phyloP scores from a whole-genome alignment of 345 rosid species.

The Eucalyptus regnans region DNA sequence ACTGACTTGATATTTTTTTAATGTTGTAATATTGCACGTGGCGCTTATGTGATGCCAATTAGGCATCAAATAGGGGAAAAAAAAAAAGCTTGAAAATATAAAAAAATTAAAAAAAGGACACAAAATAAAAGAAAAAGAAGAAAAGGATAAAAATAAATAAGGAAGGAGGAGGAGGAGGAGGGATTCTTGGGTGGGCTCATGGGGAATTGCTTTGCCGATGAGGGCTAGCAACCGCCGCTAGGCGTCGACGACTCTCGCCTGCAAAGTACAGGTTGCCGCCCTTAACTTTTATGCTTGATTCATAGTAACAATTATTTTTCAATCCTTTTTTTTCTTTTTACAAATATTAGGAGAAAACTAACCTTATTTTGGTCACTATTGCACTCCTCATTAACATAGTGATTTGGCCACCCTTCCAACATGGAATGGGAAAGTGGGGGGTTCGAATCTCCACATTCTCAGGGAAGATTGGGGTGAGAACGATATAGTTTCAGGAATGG shows the following conservation, averaged over 20 bases:
- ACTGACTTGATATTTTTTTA: not conserved
- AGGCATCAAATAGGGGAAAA: not conserved
- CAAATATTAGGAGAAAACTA: not conserved
- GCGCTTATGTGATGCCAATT: not conserved
- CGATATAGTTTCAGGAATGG: too few relatives aligned
- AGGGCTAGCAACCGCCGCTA: not conserved
- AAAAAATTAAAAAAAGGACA: not conserved
- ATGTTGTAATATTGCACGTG: not conserved
- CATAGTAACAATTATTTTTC: not conserved
- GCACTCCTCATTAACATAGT: not conserved
- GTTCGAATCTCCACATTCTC: too few relatives aligned
- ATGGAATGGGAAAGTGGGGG: too few relatives aligned
- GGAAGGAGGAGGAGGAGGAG: not conserved
- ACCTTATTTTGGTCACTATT: not conserved
- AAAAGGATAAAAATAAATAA: not conserved
- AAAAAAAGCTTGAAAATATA: not conserved
- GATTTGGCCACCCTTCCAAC: too few relatives aligned
- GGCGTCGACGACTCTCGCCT: not conserved
- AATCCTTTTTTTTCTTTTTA: not conserved
- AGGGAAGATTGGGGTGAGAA: too few relatives aligned
- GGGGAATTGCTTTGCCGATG: not conserved
- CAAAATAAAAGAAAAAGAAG: not conserved
- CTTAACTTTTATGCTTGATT: not conserved
- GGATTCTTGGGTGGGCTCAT: not conserved
- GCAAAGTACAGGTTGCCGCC: not conserved